Conservation (phyloP, 805 yeast species). For the Candida coleopterorum region DNA sequence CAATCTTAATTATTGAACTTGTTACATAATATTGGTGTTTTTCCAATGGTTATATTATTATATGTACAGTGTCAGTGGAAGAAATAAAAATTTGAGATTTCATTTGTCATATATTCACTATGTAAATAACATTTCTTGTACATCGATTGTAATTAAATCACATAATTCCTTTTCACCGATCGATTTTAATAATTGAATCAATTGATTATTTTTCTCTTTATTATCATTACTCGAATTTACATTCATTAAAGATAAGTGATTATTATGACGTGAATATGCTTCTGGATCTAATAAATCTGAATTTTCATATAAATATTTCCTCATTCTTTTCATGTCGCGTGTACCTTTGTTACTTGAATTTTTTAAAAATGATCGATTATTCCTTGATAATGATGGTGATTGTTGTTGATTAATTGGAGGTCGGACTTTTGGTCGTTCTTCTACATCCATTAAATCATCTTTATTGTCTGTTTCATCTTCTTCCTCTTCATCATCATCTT, state of each 20-base stretch:
- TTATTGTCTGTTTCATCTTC: background rate
- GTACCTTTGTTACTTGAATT: background rate
- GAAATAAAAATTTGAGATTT: too few species aligned
- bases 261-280: background rate
- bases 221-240: background rate
- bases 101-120: too few species aligned
- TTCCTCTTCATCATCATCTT: constrained; percentile 8
- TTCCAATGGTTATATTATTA: too few species aligned
- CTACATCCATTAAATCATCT: background rate
- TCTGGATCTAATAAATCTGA: background rate
- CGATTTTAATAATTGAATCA: constrained; percentile 8
- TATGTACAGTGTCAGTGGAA: too few species aligned
- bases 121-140: constrained; percentile 17
- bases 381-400: background rate
- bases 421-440: background rate
- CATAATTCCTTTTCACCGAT: constrained; percentile 17
- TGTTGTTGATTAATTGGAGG: background rate
- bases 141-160: constrained; percentile 17
- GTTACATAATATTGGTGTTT: too few species aligned
- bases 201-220: background rate
- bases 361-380: background rate
- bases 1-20: too few species aligned
- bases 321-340: background rate
- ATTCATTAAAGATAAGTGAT: background rate
- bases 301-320: background rate